Base-by-base conservation (phyloP, 306 rosid genomes). In the Trifolium fragiferum region DNA sequence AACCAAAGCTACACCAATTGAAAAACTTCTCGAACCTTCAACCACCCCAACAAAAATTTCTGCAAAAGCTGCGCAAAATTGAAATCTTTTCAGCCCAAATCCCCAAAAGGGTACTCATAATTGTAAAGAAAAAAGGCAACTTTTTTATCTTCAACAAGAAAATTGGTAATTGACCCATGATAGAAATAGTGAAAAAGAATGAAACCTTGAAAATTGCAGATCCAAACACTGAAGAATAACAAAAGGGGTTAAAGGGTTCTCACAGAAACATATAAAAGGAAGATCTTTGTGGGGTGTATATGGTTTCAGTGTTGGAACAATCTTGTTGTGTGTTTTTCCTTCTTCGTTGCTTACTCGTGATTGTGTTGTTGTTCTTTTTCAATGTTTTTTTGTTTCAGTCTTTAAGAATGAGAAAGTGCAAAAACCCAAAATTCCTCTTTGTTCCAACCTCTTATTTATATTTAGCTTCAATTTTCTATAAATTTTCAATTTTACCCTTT, bases 181-280 rank as follows among this genome's bases (percentile, higher is more conserved):
- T 7, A 50, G 66, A 67, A 76, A 25, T 75, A 11, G 73, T 35
- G 80, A 11, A 18, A 18, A 64, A 46, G 37, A 80, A 80, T 9
- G 80, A 71, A 81, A 63, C 66, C 30, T 40, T 54, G 1, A 10
- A 81, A 76, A 76, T 64, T 20, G 74, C 74, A 81, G 84, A 81
- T 81, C 81, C 81, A 76, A 65, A 64, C 62, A 76, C 9, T 10
- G 55, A 13, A 14, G 63, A 37, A 43, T 64, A 58, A 70, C 63
- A 41, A 68, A 60, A 57, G 40, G 47, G 41, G 64, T 54, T 23
- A 6, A 54, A 30, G 74, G 73, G 57, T 37, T 33, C 70, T 76
- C 72, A 70, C 57, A 51, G 5, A 7, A 68, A 58, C 38, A 35
- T 25, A n/a, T 44, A 70, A 63, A 81, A 58, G 27, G 46, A 81